phyloP scores from a whole-genome alignment of 495 filamentous ascomycete species.

The Trichoderma orchidacearum region DNA sequence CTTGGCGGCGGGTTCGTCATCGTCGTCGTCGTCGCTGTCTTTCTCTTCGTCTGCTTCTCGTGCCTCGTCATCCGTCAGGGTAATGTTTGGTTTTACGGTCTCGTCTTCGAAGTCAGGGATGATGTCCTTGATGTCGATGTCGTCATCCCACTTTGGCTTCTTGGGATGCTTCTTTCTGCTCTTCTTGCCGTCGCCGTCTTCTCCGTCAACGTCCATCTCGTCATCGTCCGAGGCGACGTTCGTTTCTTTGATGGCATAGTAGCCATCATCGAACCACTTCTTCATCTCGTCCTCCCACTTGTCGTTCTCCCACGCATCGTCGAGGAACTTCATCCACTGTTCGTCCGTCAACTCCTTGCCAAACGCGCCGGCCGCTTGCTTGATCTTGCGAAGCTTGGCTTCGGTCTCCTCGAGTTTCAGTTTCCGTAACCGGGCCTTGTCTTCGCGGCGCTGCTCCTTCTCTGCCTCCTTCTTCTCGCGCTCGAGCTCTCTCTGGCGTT shows the following conservation, averaged over 20 bases:
- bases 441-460: constrained; percentile 60
- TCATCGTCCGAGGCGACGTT: constrained; percentile 23
- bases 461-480: constrained; percentile 64
- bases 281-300: constrained; percentile 83
- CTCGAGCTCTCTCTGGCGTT: constrained; percentile 64
- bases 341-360: constrained; percentile 55
- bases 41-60: constrained; percentile 14
- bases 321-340: constrained; percentile 70
- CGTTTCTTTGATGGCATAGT: constrained; percentile 58
- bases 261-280: constrained; percentile 72
- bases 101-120: constrained; percentile 70
- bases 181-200: constrained; percentile 9
- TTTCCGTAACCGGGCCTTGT: constrained; percentile 70
- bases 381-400: constrained; percentile 67
- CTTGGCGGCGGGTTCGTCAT: constrained; percentile 26
- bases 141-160: constrained; percentile 93
- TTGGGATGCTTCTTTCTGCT: constrained; percentile 51
- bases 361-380: constrained; percentile 68
- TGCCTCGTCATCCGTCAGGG: constrained; percentile 41
- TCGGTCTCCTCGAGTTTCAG: constrained; percentile 82
- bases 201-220: neutral
- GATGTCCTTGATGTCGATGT: constrained; percentile 90
- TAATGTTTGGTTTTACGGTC: constrained; percentile 34
- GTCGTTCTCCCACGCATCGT: constrained; percentile 73
- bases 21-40: constrained; percentile 25